Base-by-base conservation (phyloP, 2,329 filamentous ascomycete species). In the Curvularia spicifera region DNA sequence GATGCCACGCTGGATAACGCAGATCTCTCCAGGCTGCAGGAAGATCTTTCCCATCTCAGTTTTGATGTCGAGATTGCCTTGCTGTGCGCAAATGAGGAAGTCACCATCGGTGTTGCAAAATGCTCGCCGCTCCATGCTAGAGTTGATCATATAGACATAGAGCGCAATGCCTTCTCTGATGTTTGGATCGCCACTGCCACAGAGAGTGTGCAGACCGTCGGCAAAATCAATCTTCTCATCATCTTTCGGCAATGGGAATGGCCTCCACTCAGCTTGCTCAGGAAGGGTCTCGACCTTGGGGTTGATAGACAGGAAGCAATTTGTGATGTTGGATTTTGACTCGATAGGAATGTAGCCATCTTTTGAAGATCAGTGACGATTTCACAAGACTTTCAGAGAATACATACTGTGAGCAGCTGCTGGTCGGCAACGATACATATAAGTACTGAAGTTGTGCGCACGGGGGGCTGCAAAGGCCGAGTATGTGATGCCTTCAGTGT, bases 171-270 rank as follows among this genome's bases (percentile, higher is more conserved):
- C 82, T 54, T 84, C 80, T 53, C 76, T 74, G 28, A 81, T 73
- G n/a, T 80, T 84, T 5, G 82, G 79, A 42, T 84, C 82, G 8
- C 82, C 82, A 26, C 79, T 79, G 5, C 82, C 82, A 22, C 76
- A 80, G 8, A 84, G 70, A 1, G 82, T 83, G 65, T 81, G 80
- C 12, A 84, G 71, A 5, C 82, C 82, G 56, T 81, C 72, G 10
- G 79, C 69, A 60, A 83, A 84, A 50, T 83, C 80, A 20, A 81
- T 74, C 43, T 77, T 72, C 37, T 77, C 73, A 24, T 73, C 69
- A 8, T 72, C 72, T 29, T 69, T 68, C 0, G 74, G 75, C 3
- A 77, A 62, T 6, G 73, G 67, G 45, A 84, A 81, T 2, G 82
- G 57, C 66, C 76, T 59, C 81, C 81, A 72, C 78, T 79, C 82